A percentile compares a stretch with the other conserved stretches of the same genome.
These are phyloP conservation scores for Ganoderma boninense DNA, from an alignment of 1,284 basidiomycete species.

Conservation along the genomic window DNA sequence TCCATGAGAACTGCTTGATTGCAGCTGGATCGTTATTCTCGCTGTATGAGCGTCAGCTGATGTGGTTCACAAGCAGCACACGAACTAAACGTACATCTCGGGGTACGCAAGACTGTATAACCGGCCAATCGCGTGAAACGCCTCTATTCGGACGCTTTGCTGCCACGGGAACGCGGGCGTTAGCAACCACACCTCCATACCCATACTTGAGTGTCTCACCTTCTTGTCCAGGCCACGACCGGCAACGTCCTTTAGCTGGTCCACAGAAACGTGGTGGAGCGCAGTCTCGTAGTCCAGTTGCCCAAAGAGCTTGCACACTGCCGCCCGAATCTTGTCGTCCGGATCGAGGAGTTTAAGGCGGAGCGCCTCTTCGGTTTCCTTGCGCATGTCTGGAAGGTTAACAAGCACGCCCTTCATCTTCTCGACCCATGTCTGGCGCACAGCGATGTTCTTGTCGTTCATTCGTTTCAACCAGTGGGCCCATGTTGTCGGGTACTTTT, in stretches of 20 bases:
- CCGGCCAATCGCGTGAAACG: slow-evolving; percentile 80
- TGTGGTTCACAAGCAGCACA: neutral
- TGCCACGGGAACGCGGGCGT: slow-evolving; percentile 40
- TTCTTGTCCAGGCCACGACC: slow-evolving; percentile 89
- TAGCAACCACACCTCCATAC: neutral
- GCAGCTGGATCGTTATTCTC: slow-evolving; percentile 83
- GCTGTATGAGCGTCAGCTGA: slow-evolving; percentile 50
- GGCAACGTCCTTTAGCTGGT: slow-evolving; percentile 71
- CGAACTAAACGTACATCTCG: slow-evolving; percentile 75
- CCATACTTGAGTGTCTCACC: slow-evolving; percentile 49
- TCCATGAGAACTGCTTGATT: slow-evolving; percentile 91
- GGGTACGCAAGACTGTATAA: slow-evolving; percentile 87
- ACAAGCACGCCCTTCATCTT: slow-evolving; percentile 68
- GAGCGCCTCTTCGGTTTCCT: slow-evolving; percentile 78
- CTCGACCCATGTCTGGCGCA: slow-evolving; percentile 87
- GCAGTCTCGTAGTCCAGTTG: slow-evolving; percentile 92
- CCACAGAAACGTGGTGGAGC: slow-evolving; percentile 80
- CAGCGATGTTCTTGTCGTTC: slow-evolving; percentile 77
- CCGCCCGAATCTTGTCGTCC: slow-evolving; percentile 91
- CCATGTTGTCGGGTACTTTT: slow-evolving; percentile 89
- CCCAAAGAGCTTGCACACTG: slow-evolving; percentile 84
- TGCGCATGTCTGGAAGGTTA: slow-evolving; percentile 74
- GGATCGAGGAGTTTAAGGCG: slow-evolving; percentile 81
- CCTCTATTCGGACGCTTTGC: slow-evolving; percentile 84
- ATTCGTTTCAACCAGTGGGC: slow-evolving; percentile 83